Percentiles rank a stretch among this genome's conserved stretches.
Evolutionary conservation across 495 filamentous ascomycete species (phyloP).

Genomic region (Penicillium paxilli): DNA sequence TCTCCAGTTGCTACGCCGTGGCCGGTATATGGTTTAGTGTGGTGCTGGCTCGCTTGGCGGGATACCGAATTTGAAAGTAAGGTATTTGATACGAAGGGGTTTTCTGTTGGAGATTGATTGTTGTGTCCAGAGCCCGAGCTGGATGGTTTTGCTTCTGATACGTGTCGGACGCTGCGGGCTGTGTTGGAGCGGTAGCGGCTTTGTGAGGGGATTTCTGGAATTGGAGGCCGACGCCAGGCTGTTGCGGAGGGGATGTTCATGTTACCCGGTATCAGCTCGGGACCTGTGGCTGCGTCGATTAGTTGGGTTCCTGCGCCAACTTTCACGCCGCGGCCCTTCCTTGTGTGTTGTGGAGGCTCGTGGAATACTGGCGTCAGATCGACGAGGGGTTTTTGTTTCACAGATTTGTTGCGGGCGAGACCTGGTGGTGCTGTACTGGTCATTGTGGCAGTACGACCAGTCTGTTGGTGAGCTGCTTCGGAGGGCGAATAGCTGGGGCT

Average conservation of each 20-base stretch:
- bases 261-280: slow-evolving; percentile 39
- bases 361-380: slow-evolving; percentile 74
- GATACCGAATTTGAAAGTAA: slow-evolving; percentile 31
- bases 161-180: slow-evolving; percentile 25
- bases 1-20: slow-evolving; percentile 56
- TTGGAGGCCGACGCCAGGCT: slow-evolving; percentile 49
- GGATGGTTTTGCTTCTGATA: slow-evolving; percentile 11
- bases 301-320: slow-evolving; percentile 61
- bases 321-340: slow-evolving; percentile 66
- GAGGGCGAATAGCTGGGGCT: slow-evolving; percentile 8
- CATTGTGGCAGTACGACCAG: slow-evolving; percentile 37
- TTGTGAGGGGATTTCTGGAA: slow-evolving; percentile 16
- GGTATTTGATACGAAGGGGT: slow-evolving; percentile 38
- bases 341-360: slow-evolving; percentile 69
- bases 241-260: slow-evolving; percentile 53
- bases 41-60: slow-evolving; percentile 9
- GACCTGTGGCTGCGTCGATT: slow-evolving; percentile 64
- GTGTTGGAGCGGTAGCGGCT: slow-evolving; percentile 34
- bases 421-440: slow-evolving; percentile 29
- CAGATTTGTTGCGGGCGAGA: slow-evolving; percentile 30
- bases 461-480: neutral
- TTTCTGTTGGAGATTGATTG: slow-evolving; percentile 21
- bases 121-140: slow-evolving; percentile 15
- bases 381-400: slow-evolving; percentile 63
- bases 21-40: slow-evolving; percentile 34